These are phyloP conservation scores for Nidula niveotomentosa DNA, from an alignment of 1,284 basidiomycete genomes.

Conservation along the genomic window DNA sequence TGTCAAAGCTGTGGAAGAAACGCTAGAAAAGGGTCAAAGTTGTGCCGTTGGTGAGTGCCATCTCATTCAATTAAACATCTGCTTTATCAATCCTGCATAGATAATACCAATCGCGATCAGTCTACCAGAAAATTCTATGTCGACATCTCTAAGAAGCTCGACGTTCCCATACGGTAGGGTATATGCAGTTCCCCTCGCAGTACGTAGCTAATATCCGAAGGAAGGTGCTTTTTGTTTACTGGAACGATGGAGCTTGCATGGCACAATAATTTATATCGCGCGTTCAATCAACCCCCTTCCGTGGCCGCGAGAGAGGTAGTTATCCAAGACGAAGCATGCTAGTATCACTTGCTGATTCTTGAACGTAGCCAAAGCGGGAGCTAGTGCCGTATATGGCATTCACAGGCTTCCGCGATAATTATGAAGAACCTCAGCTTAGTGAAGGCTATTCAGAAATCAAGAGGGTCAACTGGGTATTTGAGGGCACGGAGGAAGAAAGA, in stretches of 20 bases:
- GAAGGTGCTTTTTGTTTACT: constrained; percentile 74
- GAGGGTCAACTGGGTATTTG: constrained; percentile 77
- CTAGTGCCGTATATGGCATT: constrained; percentile 70
- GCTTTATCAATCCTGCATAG: constrained; percentile 33
- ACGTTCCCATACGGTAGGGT: constrained; percentile 56
- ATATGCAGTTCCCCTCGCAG: not conserved
- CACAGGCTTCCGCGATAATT: constrained; percentile 54
- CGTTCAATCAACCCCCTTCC: constrained; percentile 54
- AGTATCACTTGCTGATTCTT: constrained; percentile 2
- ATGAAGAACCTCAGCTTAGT: constrained; percentile 60
- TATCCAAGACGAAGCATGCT: not conserved
- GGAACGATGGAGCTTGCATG: constrained; percentile 76
- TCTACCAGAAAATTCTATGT: constrained; percentile 72
- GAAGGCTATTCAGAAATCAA: constrained; percentile 83
- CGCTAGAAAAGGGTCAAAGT: constrained; percentile 54
- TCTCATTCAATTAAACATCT: not conserved
- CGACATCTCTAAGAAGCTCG: constrained; percentile 56
- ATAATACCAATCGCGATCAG: constrained; percentile 84
- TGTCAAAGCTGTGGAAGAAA: constrained; percentile 59
- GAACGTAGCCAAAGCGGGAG: constrained; percentile 43
- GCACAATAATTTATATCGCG: constrained; percentile 90
- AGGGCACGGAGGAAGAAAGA: constrained; percentile 71
- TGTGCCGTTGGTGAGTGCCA: constrained; percentile 69
- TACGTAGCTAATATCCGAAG: not conserved
- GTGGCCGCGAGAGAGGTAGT: constrained; percentile 34